Evolutionary conservation across 306 rosid species (phyloP), one percentile per base, ranked within the genome.

Genomic region (Corylus avellana): DNA sequence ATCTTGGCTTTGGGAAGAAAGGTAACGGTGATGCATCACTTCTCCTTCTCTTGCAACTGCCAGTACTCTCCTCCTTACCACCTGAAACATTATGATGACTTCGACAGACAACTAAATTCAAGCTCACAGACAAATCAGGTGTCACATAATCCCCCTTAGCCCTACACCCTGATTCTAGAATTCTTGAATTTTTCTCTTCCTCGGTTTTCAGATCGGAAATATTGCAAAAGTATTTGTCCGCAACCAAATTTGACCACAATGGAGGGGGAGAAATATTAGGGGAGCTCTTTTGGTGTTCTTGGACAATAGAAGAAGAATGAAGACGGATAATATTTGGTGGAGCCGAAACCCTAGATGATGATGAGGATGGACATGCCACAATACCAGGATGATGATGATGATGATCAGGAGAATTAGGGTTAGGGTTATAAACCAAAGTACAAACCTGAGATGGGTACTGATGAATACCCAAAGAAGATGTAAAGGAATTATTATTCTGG

Each of bases 11-110:
- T 44, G 85, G 82, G 79, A 88, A 76, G 82, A 88, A 66, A 48
- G 75, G 85, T 57, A 77, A 46, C 64, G 89, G 76, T 2, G 91
- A 70, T 27, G 83, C 48, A 20, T 94, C 88, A 17, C 44, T 63
- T 80, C 84, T 91, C 84, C 89, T 91, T 82, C 89, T 91, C 87
- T 91, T 94, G 88, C 75, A 85, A 83, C 82, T 83, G 18, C 37
- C 72, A 8, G 74, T 12, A 18, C 64, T 80, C 29, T 81, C 78
- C 18, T 89, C 84, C 22, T 39, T 54, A 37, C 42, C 42, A 20
- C 57, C 75, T 13, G 79, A 75, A 49, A 72, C 13, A 51, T 75
- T 47, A 27, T 82, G 78, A 47, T 71, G 82, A 66, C 78, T 39
- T 29, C 72, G 81, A 25, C 84, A 55, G 3, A 84, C 76, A 42